Percentiles rank a stretch among this genome's conserved stretches.
Conservation (phyloP, 495 filamentous ascomycete species). For the Penicillium canariense region DNA sequence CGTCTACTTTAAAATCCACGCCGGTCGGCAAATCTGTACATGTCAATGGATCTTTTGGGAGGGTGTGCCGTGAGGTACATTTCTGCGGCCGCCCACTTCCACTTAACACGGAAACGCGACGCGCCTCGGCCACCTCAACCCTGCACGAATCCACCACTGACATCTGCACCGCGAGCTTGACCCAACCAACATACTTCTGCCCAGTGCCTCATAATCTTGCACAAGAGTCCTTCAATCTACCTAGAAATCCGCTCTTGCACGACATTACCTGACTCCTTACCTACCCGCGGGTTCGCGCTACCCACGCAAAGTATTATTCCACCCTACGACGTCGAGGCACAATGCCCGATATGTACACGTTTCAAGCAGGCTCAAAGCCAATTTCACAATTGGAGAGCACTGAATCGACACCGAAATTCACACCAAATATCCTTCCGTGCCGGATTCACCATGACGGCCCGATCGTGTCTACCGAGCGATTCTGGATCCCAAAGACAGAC, state of each 20-base stretch:
- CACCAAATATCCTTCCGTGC: constrained; percentile 82
- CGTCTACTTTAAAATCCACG: no score
- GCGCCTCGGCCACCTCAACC: constrained; percentile 23
- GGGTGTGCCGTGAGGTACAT: no score
- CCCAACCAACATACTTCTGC: no score
- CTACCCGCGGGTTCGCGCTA: neutral
- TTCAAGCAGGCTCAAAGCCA: constrained; percentile 31
- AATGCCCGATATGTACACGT: constrained; percentile 41
- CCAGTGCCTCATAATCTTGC: no score
- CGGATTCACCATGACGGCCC: constrained; percentile 76
- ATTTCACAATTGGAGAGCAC: constrained; percentile 16
- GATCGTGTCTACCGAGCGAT: constrained; percentile 60
- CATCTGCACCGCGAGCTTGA: no score
- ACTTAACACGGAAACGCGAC: constrained; percentile 43
- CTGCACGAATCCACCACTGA: constrained; percentile 1
- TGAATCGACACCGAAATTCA: constrained; percentile 33
- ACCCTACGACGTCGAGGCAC: neutral
- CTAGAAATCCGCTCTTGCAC: no score
- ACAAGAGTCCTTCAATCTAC: no score
- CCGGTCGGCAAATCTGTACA: neutral
- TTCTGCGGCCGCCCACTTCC: constrained; percentile 8
- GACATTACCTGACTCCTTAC: no score
- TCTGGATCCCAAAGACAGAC: constrained; percentile 62
- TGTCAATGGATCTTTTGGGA: neutral
- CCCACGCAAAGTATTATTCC: neutral